Base-by-base conservation (phyloP, 2,329 filamentous ascomycete species). In the Scopulariopsis brevicaulis region DNA sequence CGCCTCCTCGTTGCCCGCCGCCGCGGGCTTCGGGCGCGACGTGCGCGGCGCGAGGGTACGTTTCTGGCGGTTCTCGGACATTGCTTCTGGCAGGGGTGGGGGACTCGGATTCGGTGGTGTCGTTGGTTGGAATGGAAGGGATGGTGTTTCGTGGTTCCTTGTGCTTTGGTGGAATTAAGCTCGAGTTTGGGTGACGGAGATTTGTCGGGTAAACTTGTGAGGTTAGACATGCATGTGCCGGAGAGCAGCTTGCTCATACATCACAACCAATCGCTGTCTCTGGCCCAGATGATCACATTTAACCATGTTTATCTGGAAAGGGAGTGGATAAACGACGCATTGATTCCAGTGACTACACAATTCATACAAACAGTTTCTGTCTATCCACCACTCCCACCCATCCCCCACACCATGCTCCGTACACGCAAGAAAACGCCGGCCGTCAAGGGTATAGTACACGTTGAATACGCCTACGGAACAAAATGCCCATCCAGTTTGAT, bases 1-100 rank as follows among this genome's bases (percentile, higher is more conserved):
- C 25, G 93, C 92, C 75, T 96, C 91, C 72, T 97, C 93, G 70
- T 96, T 92, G 69, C 88, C 87, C 59, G 84, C 80, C 54, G 82
- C 81, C 52, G 79, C 76, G 62, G 85, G 86, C 73, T 87, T 90
- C 61, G 80, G 78, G 60, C 87, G 85, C 58, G 85, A 85, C 32
- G 82, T 84, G 35, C 51, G 51, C 12, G 51, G 56, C 48, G 56
- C 35, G 35, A 50, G n/a, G 46, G 46, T 50, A 11, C 46, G 46
- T 24, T 50, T 50, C 22, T 22, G 46, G n/a, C 22, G 46, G 46
- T 50, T 50, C 22, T 50, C 46, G 20, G 46, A 50, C 46, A 50
- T 50, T 5, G 46, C 24, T 22, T n/a, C n/a, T n/a, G n/a, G n/a
- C 18, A n/a, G 20, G 6, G 46, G 46, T 20, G 7, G 43, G 4